phyloP scores from a whole-genome alignment of 495 filamentous ascomycete species.

The Xylaria intraflava region DNA sequence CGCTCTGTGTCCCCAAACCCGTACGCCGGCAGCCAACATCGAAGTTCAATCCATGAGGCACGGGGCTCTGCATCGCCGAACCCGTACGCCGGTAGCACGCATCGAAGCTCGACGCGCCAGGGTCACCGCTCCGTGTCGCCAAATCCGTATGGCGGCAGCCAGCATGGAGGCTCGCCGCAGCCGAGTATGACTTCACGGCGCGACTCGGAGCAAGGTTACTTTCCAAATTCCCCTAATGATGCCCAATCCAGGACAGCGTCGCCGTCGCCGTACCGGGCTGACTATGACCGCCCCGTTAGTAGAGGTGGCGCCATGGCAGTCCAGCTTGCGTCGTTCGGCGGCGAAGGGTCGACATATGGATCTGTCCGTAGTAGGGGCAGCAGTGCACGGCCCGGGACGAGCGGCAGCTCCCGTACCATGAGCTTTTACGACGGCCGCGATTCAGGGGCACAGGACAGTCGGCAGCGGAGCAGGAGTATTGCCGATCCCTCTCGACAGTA shows the following conservation, averaged over 20 bases:
- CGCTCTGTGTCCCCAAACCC: conserved; percentile 44
- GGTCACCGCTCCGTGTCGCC: conserved; percentile 46
- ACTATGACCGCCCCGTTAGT: conserved; percentile 56
- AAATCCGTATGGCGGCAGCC: conserved; percentile 43
- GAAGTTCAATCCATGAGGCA: conserved; percentile 11
- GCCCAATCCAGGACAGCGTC: conserved; percentile 48
- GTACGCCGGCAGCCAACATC: background rate
- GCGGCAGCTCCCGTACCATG: conserved; percentile 39
- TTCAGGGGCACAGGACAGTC: conserved; percentile 37
- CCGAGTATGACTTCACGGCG: conserved; percentile 40
- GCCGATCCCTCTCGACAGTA: conserved; percentile 65
- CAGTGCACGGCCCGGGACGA: conserved; percentile 30
- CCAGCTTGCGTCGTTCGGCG: conserved; percentile 56
- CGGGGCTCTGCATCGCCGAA: conserved; percentile 45
- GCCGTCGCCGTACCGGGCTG: conserved; percentile 43
- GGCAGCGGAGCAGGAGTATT: conserved; percentile 75
- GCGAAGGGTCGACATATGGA: conserved; percentile 24
- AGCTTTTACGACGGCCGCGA: conserved; percentile 56
- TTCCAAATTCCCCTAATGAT: conserved; percentile 48
- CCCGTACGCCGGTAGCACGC: conserved; percentile 12
- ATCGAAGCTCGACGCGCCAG: conserved; percentile 16
- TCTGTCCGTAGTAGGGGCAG: conserved; percentile 43
- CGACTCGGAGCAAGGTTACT: conserved; percentile 50
- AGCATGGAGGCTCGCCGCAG: conserved; percentile 32
- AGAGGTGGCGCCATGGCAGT: conserved; percentile 65